Percentiles rank a stretch among this genome's conserved stretches.
These are phyloP conservation scores for Schizochytrium sp. DNA, from an alignment of 108 stramenopile species.

Conservation along the genomic window DNA sequence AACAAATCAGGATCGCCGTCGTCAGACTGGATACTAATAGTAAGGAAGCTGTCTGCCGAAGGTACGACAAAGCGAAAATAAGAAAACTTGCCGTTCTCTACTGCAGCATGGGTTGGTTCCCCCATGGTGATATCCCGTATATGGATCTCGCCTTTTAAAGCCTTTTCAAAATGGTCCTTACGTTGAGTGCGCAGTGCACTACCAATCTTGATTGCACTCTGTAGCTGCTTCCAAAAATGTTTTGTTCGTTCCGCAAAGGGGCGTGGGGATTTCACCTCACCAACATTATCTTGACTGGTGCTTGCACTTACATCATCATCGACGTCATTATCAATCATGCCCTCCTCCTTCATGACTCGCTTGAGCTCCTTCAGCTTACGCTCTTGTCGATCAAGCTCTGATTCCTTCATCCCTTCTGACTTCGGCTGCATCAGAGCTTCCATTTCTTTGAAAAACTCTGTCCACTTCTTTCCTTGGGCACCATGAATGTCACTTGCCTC, in stretches of 20 bases:
- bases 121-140: neutral
- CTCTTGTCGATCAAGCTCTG: conserved; percentile 12
- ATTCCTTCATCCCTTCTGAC: neutral
- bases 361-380: neutral
- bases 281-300: too few relatives aligned
- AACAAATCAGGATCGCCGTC: conserved; percentile 46
- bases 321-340: neutral
- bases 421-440: conserved; percentile 7
- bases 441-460: neutral
- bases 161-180: neutral
- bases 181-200: neutral
- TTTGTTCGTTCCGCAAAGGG: neutral
- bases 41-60: neutral
- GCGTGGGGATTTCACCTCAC: neutral
- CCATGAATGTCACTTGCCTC: neutral
- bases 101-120: neutral
- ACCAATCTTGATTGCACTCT: neutral
- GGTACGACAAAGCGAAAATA: conserved; percentile 32
- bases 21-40: neutral
- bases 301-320: neutral
- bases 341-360: conserved; percentile 13
- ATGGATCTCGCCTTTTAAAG: neutral
- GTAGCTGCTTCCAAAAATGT: conserved; percentile 20
- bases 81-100: neutral
- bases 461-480: neutral